Percentiles rank a stretch among this genome's conserved stretches.
Conservation (phyloP, 331 rosid species). For the Acacia concinna region DNA sequence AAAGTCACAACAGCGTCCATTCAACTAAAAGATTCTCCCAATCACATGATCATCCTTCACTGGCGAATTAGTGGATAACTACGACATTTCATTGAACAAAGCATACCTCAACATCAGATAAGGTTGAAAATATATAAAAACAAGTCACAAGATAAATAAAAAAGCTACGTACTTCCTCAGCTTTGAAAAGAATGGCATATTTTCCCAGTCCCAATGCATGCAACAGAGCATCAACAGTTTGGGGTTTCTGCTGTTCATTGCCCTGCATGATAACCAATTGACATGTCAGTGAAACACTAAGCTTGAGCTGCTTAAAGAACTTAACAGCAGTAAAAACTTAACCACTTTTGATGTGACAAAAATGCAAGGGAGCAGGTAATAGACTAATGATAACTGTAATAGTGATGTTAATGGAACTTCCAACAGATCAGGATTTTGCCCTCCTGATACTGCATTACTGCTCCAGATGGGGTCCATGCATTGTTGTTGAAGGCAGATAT, state of each 20-base stretch:
- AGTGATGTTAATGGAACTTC: slow-evolving; percentile 18
- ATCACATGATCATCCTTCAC: slow-evolving; percentile 10
- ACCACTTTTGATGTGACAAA: neutral
- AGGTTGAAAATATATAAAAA: neutral
- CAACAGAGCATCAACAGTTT: slow-evolving; percentile 82
- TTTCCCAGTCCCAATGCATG: slow-evolving; percentile 79
- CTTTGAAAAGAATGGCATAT: slow-evolving; percentile 81
- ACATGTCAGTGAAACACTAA: slow-evolving; percentile 26
- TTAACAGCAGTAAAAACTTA: neutral
- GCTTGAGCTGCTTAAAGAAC: neutral
- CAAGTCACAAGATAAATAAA: slow-evolving; percentile 18
- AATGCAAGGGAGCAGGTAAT: neutral
- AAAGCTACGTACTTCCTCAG: slow-evolving; percentile 81
- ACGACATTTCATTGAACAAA: slow-evolving; percentile 19
- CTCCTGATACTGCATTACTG: neutral
- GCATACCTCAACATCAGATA: slow-evolving; percentile 9
- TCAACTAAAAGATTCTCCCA: slow-evolving; percentile 20
- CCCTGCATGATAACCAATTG: slow-evolving; percentile 47
- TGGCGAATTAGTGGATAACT: slow-evolving; percentile 7
- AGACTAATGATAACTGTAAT: neutral
- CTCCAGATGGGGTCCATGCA: neutral
- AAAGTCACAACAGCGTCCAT: neutral
- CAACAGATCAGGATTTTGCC: neutral
- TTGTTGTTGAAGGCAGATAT: neutral
- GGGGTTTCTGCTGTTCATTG: slow-evolving; percentile 65